Evolutionary conservation across 1,139 yeast genomes (phyloP), one percentile per base, ranked within the genome.

Genomic region (Hanseniaspora gamundiae): DNA sequence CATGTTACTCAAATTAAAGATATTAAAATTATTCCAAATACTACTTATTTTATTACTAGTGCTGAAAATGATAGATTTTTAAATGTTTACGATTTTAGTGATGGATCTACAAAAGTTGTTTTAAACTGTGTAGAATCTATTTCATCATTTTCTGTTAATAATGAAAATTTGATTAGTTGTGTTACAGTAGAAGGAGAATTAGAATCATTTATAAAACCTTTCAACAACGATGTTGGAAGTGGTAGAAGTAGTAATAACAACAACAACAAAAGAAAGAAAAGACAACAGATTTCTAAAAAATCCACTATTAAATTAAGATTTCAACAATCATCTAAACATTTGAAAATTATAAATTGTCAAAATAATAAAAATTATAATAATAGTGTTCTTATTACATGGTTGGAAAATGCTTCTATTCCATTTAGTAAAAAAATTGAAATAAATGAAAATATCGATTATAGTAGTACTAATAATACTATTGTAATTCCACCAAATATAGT

Each of bases 41-140:
- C 64, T 6, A 76, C 70, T 42, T 61, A 66, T 38, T 73, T 83
- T 51, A 58, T 83, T 44, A 77, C 91, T 1, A 76, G 81, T 47
- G 93, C 95, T 1, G 66, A 66, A 31, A 78, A 77, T 48, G 96
- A 87, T 59, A 71, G 95, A 53, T 85, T 84, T 58, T 69, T 86
- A 52, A 86, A 84, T 58, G 66, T 83, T 45, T 78, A 80, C 55
- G 77, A 59, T 40, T 42, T 59, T 10, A 66, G 65, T 44, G 57
- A 53, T 9, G 63, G 57, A 47, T 60, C 59, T 40, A 61, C 58
- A 22, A 64, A 64, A 39, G 56, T 71, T 10, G 82, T 85, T 9
- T 71, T 82, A 47, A 40, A 41, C 7, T 41, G 46, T 38, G 38
- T 35, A 16, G 46, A 44, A 39, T 73, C 82, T 36, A 77, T 84